These are phyloP conservation scores for Cladophialophora exuberans DNA, from an alignment of 2,329 filamentous ascomycete species.

Conservation along the genomic window DNA sequence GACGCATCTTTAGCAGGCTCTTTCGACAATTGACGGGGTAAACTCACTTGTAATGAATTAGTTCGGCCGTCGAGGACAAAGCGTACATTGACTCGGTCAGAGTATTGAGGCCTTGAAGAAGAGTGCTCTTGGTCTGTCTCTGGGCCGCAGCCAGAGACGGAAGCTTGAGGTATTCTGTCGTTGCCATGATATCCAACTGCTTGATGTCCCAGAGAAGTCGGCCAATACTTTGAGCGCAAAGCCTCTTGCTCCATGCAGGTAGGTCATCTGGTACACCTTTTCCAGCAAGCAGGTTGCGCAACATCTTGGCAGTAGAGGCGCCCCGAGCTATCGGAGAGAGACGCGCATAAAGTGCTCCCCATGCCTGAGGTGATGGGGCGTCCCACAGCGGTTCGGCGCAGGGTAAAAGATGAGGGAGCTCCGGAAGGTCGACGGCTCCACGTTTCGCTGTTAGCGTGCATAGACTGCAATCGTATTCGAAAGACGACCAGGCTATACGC, in stretches of 20 bases:
- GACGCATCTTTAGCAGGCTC: neutral
- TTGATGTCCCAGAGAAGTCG: slow-evolving; percentile 30
- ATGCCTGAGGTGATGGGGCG: slow-evolving; percentile 21
- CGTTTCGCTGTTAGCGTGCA: slow-evolving; percentile 25
- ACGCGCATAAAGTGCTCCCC: slow-evolving; percentile 21
- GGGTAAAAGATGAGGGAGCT: slow-evolving; percentile 25
- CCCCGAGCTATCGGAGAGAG: slow-evolving; percentile 18
- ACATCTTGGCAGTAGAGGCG: slow-evolving; percentile 20
- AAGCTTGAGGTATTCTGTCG: slow-evolving; percentile 21
- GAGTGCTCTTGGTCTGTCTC: slow-evolving; percentile 24
- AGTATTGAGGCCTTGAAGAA: slow-evolving; percentile 26
- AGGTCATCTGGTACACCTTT: slow-evolving; percentile 21
- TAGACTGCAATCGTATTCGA: slow-evolving; percentile 29
- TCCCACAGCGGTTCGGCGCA: slow-evolving; percentile 27
- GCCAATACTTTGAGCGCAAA: slow-evolving; percentile 28
- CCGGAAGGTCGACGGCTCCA: slow-evolving; percentile 26
- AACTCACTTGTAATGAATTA: slow-evolving; percentile 31
- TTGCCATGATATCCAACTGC: slow-evolving; percentile 27
- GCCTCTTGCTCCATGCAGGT: slow-evolving; percentile 27
- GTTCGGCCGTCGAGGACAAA: slow-evolving; percentile 21
- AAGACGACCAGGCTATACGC: slow-evolving; percentile 26
- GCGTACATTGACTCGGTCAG: slow-evolving; percentile 24
- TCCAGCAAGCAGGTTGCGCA: slow-evolving; percentile 23
- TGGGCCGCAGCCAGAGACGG: slow-evolving; percentile 25
- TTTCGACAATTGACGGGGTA: neutral